Evolutionary conservation across 2,329 filamentous ascomycete species (phyloP).

Genomic region (Botrytis paeoniae): DNA sequence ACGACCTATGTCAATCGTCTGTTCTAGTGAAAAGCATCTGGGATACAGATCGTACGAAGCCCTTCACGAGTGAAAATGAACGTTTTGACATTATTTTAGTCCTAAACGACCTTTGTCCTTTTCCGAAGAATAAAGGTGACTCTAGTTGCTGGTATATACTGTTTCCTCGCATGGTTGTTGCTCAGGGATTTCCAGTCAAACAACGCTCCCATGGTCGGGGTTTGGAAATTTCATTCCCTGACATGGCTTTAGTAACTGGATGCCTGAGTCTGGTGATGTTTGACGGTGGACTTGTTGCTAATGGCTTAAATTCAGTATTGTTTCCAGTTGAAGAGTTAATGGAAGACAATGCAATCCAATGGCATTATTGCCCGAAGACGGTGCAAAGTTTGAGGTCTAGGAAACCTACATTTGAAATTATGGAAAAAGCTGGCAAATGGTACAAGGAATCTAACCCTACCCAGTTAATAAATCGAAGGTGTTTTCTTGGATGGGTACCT

Average conservation of each 20-base stretch:
- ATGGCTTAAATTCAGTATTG: background rate
- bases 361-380: background rate
- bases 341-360: conserved; percentile 5
- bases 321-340: background rate
- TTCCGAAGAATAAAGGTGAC: background rate
- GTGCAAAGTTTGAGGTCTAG: background rate
- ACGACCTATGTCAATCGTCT: background rate
- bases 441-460: background rate
- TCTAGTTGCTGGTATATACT: background rate
- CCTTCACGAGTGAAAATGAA: background rate
- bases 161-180: background rate
- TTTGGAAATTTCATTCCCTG: background rate
- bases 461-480: background rate
- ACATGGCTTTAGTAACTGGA: background rate
- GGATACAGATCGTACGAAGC: background rate
- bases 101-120: background rate
- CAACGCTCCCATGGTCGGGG: background rate
- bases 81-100: background rate
- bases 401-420: background rate
- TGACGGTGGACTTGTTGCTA: background rate
- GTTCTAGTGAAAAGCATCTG: background rate
- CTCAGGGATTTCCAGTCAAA: background rate
- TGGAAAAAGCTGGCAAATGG: background rate
- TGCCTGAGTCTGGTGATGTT: background rate
- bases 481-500: background rate